A percentile compares a stretch with the other conserved stretches of the same genome.
Evolutionary conservation across 2,329 filamentous ascomycete genomes (phyloP).

Genomic region (Reticulascus tulasneorum): DNA sequence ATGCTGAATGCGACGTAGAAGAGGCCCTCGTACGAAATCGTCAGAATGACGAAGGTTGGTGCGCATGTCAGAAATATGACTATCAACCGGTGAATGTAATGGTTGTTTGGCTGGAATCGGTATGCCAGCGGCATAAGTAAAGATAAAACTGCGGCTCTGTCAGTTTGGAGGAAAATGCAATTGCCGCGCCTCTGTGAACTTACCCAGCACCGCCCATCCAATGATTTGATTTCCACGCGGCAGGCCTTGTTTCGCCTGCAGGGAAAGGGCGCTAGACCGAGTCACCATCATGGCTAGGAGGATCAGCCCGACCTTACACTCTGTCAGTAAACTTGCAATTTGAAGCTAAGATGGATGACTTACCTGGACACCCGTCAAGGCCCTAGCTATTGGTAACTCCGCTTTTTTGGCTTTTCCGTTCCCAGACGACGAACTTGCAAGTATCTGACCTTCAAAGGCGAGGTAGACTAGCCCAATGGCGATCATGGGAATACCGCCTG

Average conservation of each 20-base stretch:
- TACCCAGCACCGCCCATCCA: slow-evolving; percentile 76
- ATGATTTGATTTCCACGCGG: slow-evolving; percentile 84
- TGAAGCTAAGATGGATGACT: slow-evolving; percentile 14
- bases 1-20: slow-evolving; percentile 91
- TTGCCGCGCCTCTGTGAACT: slow-evolving; percentile 25
- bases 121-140: slow-evolving; percentile 79
- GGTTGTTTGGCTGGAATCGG: slow-evolving; percentile 70
- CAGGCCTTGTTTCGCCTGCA: slow-evolving; percentile 81
- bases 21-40: slow-evolving; percentile 93
- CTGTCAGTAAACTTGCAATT: slow-evolving; percentile 11
- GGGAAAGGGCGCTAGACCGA: slow-evolving; percentile 74
- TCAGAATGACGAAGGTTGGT: slow-evolving; percentile 90
- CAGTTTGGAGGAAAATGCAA: no score
- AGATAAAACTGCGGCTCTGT: slow-evolving; percentile 58
- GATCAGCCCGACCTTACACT: slow-evolving; percentile 64
- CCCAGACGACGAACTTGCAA: slow-evolving; percentile 1
- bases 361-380: slow-evolving; percentile 64
- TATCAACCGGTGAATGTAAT: slow-evolving; percentile 86
- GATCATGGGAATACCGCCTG: slow-evolving; percentile 76
- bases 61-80: slow-evolving; percentile 91
- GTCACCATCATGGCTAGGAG: slow-evolving; percentile 82
- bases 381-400: slow-evolving; percentile 42
- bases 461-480: slow-evolving; percentile 74
- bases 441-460: slow-evolving; percentile 62
- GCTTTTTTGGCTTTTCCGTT: not conserved